These are phyloP conservation scores for Hanseniaspora taiwanica DNA, from an alignment of 805 yeast species.

Conservation along the genomic window DNA sequence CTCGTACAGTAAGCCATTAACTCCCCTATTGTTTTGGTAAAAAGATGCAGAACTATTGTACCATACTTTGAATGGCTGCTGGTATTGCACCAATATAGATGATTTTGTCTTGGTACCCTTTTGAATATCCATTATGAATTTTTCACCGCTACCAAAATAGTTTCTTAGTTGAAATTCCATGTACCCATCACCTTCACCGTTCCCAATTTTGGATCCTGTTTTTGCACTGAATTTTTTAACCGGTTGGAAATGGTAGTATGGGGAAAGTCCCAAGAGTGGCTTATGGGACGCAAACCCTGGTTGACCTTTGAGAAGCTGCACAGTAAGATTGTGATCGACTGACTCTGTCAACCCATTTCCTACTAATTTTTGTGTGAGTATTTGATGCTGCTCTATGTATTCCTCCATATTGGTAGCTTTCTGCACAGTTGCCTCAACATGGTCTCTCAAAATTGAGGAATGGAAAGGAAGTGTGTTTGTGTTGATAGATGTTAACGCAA, in stretches of 20 bases:
- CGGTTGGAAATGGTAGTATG: constrained; percentile 26
- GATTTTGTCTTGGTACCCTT: constrained; percentile 48
- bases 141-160: constrained; percentile 59
- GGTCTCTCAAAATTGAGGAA: constrained; percentile 13
- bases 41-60: constrained; percentile 25
- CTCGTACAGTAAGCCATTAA: constrained; percentile 2
- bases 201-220: constrained; percentile 92
- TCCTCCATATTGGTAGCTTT: constrained; percentile 16
- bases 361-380: constrained; percentile 16
- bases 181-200: constrained; percentile 94
- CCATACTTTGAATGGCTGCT: constrained; percentile 35
- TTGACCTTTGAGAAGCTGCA: constrained; percentile 12
- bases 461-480: constrained; percentile 8
- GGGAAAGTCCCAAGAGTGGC: constrained; percentile 3
- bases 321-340: constrained; percentile 3
- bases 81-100: constrained; percentile 38
- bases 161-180: constrained; percentile 56
- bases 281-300: constrained; percentile 6
- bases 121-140: constrained; percentile 39
- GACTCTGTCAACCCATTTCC: constrained; percentile 18
- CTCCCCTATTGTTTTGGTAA: constrained; percentile 6
- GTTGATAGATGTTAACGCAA: constrained; percentile 14
- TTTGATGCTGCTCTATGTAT: constrained; percentile 15
- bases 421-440: constrained; percentile 17
- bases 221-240: constrained; percentile 64